Percentiles rank a stretch among this genome's conserved stretches.
phyloP scores from a whole-genome alignment of 2,329 filamentous ascomycete genomes.

The Ascochyta pisi region DNA sequence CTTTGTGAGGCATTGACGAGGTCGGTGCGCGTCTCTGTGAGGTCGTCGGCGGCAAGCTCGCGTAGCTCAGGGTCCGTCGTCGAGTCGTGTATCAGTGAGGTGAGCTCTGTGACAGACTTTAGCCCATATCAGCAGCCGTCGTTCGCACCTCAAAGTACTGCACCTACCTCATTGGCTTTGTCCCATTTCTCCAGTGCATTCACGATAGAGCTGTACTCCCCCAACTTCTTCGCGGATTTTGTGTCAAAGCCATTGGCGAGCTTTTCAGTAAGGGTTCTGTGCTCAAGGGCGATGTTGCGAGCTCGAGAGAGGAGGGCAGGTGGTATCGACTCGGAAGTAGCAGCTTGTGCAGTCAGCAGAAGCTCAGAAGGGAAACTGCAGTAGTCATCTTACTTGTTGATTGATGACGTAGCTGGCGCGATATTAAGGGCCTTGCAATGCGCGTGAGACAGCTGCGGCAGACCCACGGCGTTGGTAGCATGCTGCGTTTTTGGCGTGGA shows the following conservation, averaged over 20 bases:
- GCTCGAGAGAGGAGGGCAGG: slow-evolving; percentile 63
- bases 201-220: slow-evolving; percentile 61
- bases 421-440: slow-evolving; percentile 43
- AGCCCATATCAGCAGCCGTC: slow-evolving; percentile 29
- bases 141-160: background rate
- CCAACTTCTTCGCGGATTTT: slow-evolving; percentile 63
- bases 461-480: slow-evolving; percentile 52
- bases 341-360: slow-evolving; percentile 28
- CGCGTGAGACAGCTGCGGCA: slow-evolving; percentile 57
- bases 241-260: slow-evolving; percentile 64
- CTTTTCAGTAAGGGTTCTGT: slow-evolving; percentile 59
- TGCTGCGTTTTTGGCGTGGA: slow-evolving; percentile 15
- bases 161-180: slow-evolving; percentile 61
- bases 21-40: slow-evolving; percentile 68
- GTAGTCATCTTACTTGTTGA: slow-evolving; percentile 28
- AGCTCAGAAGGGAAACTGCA: background rate
- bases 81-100: slow-evolving; percentile 74
- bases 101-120: slow-evolving; percentile 71
- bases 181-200: slow-evolving; percentile 64
- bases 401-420: slow-evolving; percentile 37
- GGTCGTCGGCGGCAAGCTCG: slow-evolving; percentile 70
- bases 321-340: slow-evolving; percentile 52
- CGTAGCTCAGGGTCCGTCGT: slow-evolving; percentile 66
- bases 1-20: slow-evolving; percentile 69
- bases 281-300: slow-evolving; percentile 62